Base-by-base conservation (phyloP, 768 basidiomycete genomes). In the Boletus vermiculosoides region DNA sequence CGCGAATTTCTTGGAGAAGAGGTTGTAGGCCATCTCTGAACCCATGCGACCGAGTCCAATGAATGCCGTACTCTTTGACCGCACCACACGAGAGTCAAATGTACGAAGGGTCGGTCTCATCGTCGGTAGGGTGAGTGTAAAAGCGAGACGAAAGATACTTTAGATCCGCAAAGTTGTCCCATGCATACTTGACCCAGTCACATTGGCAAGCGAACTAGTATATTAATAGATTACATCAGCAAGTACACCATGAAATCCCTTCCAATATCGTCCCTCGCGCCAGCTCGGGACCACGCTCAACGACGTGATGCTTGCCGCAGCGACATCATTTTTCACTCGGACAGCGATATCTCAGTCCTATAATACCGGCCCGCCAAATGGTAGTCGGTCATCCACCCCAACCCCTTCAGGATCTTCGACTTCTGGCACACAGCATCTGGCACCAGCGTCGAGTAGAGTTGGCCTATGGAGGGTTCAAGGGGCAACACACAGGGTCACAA, bases 31-130 rank as follows among this genome's bases (percentile, higher is more conserved):
- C 93, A 94, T 94, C 71, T 92, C 87, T 44, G 83, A 84, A 41
- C 92, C 92, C 92, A 95, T 94, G 44, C 86, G 81, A 40, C 92
- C 92, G 13, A 95, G 82, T 10, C 93, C 92, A 51, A 95, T 87
- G 75, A 95, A 94, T 52, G 83, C 85, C 34, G 85, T 83, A 68
- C 79, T 83, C 52, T 76, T 81, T 22, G 73, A 65, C 37, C 84
- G 81, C 39, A 67, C 49, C 6, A 68, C 60, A 12, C 68, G 63
- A 39, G 71, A 72, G 30, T 76, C 69, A 16, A 79, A 70, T 37
- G 70, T 68, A 39, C 76, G 74, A 50, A 74, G 42, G 18, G 84
- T 79, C 8, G 83, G 73, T 57, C 76, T 78, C 87, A 88, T 88
- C 45, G 51, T 57, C 20, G 45, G 20, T 12, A 13, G 15, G 15